Percentiles rank a stretch among this genome's conserved stretches.
These are phyloP conservation scores for Trametes cubensis DNA, from an alignment of 768 basidiomycete species.

Conservation along the genomic window DNA sequence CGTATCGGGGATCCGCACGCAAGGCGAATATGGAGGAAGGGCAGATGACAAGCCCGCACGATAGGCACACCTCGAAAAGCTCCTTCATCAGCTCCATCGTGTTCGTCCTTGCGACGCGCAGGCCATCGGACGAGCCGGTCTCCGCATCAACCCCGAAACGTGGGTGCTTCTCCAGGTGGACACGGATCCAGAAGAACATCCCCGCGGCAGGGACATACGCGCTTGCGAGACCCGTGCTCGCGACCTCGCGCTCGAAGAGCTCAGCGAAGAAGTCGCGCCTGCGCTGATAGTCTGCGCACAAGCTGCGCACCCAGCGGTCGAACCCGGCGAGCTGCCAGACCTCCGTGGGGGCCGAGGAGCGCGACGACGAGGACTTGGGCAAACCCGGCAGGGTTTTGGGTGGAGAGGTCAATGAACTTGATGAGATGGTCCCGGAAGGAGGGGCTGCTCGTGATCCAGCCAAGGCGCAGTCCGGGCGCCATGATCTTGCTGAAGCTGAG, in stretches of 20 bases:
- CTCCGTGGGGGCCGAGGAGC: slow-evolving; percentile 38
- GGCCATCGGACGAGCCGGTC: background rate
- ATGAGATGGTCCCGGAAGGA: slow-evolving; percentile 45
- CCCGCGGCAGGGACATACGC: slow-evolving; percentile 43
- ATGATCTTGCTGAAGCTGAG: slow-evolving; percentile 51
- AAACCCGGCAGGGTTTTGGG: slow-evolving; percentile 49
- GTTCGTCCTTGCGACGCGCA: slow-evolving; percentile 37
- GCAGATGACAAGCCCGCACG: slow-evolving; percentile 47
- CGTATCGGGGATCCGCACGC: slow-evolving; percentile 31
- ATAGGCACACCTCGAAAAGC: slow-evolving; percentile 44
- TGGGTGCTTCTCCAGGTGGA: slow-evolving; percentile 47
- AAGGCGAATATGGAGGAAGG: slow-evolving; percentile 49
- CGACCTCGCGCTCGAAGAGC: slow-evolving; percentile 39
- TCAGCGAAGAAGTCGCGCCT: slow-evolving; percentile 51
- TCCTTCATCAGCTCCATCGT: slow-evolving; percentile 49
- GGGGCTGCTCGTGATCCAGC: slow-evolving; percentile 48
- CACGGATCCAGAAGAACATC: slow-evolving; percentile 58
- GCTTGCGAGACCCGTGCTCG: slow-evolving; percentile 36
- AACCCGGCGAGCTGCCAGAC: slow-evolving; percentile 49
- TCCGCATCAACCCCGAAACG: slow-evolving; percentile 34
- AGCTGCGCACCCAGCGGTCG: slow-evolving; percentile 47
- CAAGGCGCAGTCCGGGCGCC: slow-evolving; percentile 56
- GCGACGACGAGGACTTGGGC: slow-evolving; percentile 50
- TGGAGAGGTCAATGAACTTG: slow-evolving; percentile 47
- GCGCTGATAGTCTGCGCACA: slow-evolving; percentile 51